Conservation (phyloP, 495 filamentous ascomycete genomes). For the Neurospora africana region DNA sequence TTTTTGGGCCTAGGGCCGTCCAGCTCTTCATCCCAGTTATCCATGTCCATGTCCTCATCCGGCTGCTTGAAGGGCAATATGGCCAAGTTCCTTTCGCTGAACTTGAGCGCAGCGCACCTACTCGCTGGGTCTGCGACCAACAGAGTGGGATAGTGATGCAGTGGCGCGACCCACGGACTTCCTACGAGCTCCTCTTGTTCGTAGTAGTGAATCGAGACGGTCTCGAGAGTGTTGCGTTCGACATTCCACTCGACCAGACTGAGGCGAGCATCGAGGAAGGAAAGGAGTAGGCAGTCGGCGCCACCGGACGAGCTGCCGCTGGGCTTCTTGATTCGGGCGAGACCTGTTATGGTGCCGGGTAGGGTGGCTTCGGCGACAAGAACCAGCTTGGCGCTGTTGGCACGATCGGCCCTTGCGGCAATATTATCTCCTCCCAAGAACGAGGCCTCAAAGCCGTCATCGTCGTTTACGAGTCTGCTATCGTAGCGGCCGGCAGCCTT, state of each 20-base stretch:
- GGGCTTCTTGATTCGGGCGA: constrained; percentile 62
- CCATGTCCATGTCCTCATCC: constrained; percentile 80
- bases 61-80: constrained; percentile 88
- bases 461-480: constrained; percentile 38
- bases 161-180: constrained; percentile 62
- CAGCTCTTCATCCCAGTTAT: constrained; percentile 73
- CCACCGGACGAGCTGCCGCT: constrained; percentile 61
- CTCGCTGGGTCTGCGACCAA: constrained; percentile 84
- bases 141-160: constrained; percentile 61
- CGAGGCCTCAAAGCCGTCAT: constrained; percentile 49
- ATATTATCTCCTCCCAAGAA: constrained; percentile 47
- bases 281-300: constrained; percentile 64
- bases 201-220: constrained; percentile 94
- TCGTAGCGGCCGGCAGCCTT: constrained; percentile 25
- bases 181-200: constrained; percentile 78
- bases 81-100: constrained; percentile 76
- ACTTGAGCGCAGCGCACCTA: constrained; percentile 86
- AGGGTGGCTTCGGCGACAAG: constrained; percentile 75
- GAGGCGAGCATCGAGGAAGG: constrained; percentile 82
- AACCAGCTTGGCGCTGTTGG: constrained; percentile 63
- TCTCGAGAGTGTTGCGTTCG: constrained; percentile 61
- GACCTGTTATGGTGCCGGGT: constrained; percentile 70
- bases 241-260: constrained; percentile 93
- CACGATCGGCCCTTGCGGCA: constrained; percentile 43
- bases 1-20: constrained; percentile 46